Conservation (phyloP, 768 basidiomycete species). For the Panaeolus papilionaceus region DNA sequence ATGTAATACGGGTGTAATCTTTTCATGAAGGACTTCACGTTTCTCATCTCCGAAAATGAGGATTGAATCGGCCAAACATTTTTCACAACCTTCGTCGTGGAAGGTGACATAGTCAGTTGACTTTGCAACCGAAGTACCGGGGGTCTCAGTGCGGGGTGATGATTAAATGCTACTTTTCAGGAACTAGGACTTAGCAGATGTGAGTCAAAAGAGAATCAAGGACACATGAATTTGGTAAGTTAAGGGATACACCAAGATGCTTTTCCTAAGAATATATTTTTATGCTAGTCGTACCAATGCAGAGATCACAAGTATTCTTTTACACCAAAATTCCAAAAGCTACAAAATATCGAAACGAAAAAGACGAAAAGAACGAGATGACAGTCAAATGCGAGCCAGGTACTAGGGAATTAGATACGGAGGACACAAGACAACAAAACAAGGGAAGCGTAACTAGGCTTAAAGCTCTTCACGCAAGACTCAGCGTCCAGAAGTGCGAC, state of each 20-base stretch:
- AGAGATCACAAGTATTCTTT: conserved; percentile 13
- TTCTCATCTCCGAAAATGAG: conserved; percentile 14
- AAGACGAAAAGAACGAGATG: not conserved
- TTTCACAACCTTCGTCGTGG: conserved; percentile 5
- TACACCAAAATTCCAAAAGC: conserved; percentile 11
- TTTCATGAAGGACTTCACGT: conserved; percentile 11
- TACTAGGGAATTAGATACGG: conserved; percentile 11
- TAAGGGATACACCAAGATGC: not conserved
- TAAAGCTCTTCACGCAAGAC: not conserved
- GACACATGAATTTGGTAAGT: not conserved
- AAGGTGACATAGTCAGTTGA: conserved; percentile 8
- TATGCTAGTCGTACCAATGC: conserved; percentile 9
- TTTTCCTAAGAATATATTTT: conserved; percentile 4
- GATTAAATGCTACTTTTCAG: not conserved
- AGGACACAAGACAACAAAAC: not conserved
- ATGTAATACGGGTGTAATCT: not conserved
- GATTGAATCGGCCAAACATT: conserved; percentile 4
- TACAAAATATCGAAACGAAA: conserved; percentile 6
- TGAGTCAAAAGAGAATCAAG: not conserved
- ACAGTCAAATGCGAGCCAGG: conserved; percentile 13
- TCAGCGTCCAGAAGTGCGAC: conserved; percentile 20
- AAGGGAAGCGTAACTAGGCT: not conserved
- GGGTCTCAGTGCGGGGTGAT: conserved; percentile 3
- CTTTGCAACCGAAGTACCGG: not conserved
- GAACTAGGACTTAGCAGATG: not conserved